Evolutionary conservation across 2,329 filamentous ascomycete species (phyloP), one percentile per base, ranked within the genome.

Genomic region (Fusarium verticillioides): DNA sequence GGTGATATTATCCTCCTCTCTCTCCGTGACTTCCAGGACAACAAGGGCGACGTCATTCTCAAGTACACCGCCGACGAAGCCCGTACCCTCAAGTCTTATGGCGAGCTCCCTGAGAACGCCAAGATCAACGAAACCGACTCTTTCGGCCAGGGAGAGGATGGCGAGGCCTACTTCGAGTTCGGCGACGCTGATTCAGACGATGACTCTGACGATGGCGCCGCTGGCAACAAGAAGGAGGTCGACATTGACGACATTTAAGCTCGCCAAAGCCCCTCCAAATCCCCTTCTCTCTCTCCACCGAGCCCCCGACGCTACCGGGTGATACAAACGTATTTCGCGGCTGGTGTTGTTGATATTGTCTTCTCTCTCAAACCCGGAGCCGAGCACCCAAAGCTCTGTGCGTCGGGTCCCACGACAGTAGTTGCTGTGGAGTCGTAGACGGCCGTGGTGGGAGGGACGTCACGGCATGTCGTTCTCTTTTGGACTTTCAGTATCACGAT

Each of bases 51-150:
- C 83, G 97, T 98, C 83, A 96, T 96, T 81, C 91, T 97, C 82
- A 98, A 98, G 88, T 97, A 98, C 90, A 94, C 91, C 65, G 92
- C 94, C 85, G 96, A 99, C 82, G 96, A 98, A 88, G 96, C 96
- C 79, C 92, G 96, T 81, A 93, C 91, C 77, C 90, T 99, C 80
- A 98, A 98, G 87, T 94, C 95, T 72, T 98, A 98, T 85, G 96
- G 96, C 84, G 96, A 99, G 85, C 89, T 99, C 69, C 96, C 96
- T 78, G 96, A 98, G 87, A 93, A 91, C 81, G 96, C 96, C 83
- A 98, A 98, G 93, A 99, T 99, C 91, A 99, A 99, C 91, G 96
- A 99, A 90, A 97, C 95, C 75, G 96, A 98, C 85, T 97, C 94
- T 53, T 97, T 93, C 81, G 91, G 94, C 80, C 94, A 95, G 84